Evolutionary conservation across 2,329 filamentous ascomycete species (phyloP).

Genomic region (Ophiostoma australiae): DNA sequence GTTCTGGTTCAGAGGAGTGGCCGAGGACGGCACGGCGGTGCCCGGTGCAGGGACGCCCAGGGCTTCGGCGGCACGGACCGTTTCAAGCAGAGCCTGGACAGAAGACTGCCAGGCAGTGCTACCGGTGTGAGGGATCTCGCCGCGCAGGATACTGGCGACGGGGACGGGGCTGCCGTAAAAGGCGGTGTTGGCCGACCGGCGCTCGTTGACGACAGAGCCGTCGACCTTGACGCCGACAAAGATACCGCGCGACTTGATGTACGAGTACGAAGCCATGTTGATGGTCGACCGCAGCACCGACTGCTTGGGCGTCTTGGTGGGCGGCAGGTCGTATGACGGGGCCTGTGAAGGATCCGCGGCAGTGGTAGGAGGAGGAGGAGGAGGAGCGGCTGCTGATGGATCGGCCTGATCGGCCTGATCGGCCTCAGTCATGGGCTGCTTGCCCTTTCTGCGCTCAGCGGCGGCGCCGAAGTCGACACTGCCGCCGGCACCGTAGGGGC

Average conservation of each 20-base stretch:
- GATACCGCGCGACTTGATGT: conserved; percentile 83
- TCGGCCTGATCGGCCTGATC: not conserved
- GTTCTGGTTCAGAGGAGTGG: conserved; percentile 7
- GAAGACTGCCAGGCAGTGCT: conserved; percentile 34
- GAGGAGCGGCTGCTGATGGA: conserved; percentile 17
- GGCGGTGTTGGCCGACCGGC: conserved; percentile 79
- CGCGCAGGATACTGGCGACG: conserved; percentile 45
- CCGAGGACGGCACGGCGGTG: conserved; percentile 12
- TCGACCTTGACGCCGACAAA: conserved; percentile 84
- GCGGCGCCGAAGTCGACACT: conserved; percentile 31
- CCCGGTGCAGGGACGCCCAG: conserved; percentile 23
- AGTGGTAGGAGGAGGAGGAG: not conserved
- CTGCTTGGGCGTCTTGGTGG: conserved; percentile 24
- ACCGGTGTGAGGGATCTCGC: conserved; percentile 36
- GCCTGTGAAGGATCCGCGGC: not conserved
- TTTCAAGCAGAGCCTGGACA: conserved; percentile 35
- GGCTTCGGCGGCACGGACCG: conserved; percentile 37
- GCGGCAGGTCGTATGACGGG: conserved; percentile 15
- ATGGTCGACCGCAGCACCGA: conserved; percentile 32
- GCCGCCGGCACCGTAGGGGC: conserved; percentile 64
- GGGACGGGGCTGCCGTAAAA: conserved; percentile 67
- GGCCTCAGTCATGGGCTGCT: not conserved
- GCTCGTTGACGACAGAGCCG: conserved; percentile 79
- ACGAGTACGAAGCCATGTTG: conserved; percentile 49
- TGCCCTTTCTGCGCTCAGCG: conserved; percentile 32